Evolutionary conservation across 345 rosid genomes (phyloP), one percentile per base, ranked within the genome.

Genomic region (Hibiscus syriacus): DNA sequence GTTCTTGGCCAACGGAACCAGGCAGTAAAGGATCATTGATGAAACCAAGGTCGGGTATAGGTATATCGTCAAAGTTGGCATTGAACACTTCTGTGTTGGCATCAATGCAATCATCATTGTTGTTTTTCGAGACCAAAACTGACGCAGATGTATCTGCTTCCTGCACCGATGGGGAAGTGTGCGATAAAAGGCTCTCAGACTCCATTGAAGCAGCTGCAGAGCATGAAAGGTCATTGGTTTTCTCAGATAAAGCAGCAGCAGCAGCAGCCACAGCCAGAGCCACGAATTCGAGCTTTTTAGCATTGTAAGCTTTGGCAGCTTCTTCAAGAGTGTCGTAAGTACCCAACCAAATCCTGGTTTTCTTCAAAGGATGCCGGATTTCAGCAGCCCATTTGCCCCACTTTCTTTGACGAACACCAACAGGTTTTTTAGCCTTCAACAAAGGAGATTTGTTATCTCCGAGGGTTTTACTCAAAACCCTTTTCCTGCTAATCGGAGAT

Each of bases 321-420:
- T 88, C 97, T 78, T 91, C 92, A 1, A 69, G 77, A 25, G 92
- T 87, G 12, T 69, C 58, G 64, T 61, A 94, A 41, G 98, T 91
- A 52, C 98, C 98, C 76, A 94, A 77, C 98, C 99, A 94, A 39
- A 70, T 72, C 69, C 89, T 85, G 46, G 73, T 74, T 48, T 70
- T 83, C 45, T 80, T 79, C 19, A 83, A 14, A 2, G 99, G 99
- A 69, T 91, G 81, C 3, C 80, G 66, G 54, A 91, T 88, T 77
- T 89, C 97, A 39, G 99, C 98, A n/a, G 93, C 90, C 92, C 90
- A 91, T 68, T 80, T 94, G 0, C 99, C 99, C 89, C 98, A 94
- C 66, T 82, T 85, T 54, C 99, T 77, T 64, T 74, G 93, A 72
- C 99, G 77, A 55, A 91, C 89, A 32, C 99, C 99, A n/a, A 72